These are phyloP conservation scores for Colletotrichum cereale DNA, from an alignment of 2,329 filamentous ascomycete species.

Conservation along the genomic window DNA sequence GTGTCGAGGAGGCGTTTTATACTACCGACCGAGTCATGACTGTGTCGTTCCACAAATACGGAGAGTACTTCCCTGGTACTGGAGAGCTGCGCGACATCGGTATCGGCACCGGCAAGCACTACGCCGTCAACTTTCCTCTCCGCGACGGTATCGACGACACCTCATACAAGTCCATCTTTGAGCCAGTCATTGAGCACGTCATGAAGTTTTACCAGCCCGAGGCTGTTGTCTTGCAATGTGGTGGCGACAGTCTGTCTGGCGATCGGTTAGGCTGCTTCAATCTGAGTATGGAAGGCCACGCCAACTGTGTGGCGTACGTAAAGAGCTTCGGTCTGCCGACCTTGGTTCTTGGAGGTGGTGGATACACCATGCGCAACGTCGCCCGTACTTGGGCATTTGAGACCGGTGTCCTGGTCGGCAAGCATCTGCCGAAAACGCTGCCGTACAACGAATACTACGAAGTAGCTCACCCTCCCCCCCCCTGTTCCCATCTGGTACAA, in stretches of 20 bases:
- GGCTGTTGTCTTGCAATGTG: constrained; percentile 95
- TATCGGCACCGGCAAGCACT: constrained; percentile 88
- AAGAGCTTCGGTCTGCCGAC: constrained; percentile 88
- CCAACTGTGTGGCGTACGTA: constrained; percentile 92
- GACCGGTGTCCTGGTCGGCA: constrained; percentile 88
- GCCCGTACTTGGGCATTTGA: constrained; percentile 98
- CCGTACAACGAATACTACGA: constrained; percentile 98
- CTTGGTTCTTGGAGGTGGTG: constrained; percentile 93
- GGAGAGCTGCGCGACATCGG: constrained; percentile 89
- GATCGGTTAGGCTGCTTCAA: constrained; percentile 98
- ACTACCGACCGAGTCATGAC: constrained; percentile 94
- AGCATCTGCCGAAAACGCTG: constrained; percentile 83
- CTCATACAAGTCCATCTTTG: constrained; percentile 91
- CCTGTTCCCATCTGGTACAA: neutral
- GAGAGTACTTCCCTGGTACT: constrained; percentile 94
- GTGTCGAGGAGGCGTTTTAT: constrained; percentile 93
- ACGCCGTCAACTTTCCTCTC: constrained; percentile 91
- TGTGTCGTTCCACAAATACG: constrained; percentile 95
- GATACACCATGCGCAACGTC: constrained; percentile 97
- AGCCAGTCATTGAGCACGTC: constrained; percentile 87
- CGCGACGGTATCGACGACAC: constrained; percentile 92
- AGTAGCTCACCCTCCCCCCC: constrained; percentile 60
- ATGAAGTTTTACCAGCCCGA: constrained; percentile 90
- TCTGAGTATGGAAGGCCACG: constrained; percentile 95
- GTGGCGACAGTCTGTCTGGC: constrained; percentile 93